A percentile compares a stretch with the other conserved stretches of the same genome.
Evolutionary conservation across 257 asterid species (phyloP).

Genomic region (Salvia splendens): DNA sequence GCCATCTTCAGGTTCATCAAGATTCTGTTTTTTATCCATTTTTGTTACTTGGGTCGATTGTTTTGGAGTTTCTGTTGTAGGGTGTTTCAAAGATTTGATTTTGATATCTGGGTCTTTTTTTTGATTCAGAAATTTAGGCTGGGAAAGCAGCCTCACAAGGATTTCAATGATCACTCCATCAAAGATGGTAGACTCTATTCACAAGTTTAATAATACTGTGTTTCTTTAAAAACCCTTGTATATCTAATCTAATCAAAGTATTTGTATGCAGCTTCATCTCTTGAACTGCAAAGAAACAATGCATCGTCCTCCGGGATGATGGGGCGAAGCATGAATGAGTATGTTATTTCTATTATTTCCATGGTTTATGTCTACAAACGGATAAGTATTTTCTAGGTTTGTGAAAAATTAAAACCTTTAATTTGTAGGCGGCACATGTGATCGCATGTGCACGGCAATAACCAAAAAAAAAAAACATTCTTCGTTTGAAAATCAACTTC

Average conservation of each 20-base stretch:
- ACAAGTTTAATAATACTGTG: neutral
- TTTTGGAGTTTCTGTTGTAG: neutral
- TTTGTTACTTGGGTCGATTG: neutral
- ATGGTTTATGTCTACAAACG: neutral
- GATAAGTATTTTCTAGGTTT: neutral
- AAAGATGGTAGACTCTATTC: slow-evolving; percentile 62
- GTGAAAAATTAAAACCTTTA: neutral
- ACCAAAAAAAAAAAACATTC: neutral
- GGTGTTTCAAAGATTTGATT: neutral
- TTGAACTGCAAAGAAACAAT: slow-evolving; percentile 79
- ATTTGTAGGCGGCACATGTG: neutral
- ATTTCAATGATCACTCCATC: slow-evolving; percentile 83
- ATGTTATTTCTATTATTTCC: slow-evolving; percentile 26
- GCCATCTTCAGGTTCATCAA: slow-evolving; percentile 87
- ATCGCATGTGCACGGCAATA: slow-evolving; percentile 12
- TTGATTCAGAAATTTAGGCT: slow-evolving; percentile 80
- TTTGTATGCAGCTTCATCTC: slow-evolving; percentile 62
- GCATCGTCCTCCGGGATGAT: slow-evolving; percentile 82
- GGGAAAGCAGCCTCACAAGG: slow-evolving; percentile 99
- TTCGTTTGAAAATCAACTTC: neutral
- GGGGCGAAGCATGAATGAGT: slow-evolving; percentile 96
- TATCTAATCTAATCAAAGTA: neutral
- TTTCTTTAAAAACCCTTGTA: neutral
- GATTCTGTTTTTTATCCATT: neutral
- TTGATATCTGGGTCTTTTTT: neutral